Percentiles rank a stretch among this genome's conserved stretches.
Conservation (phyloP, 2,329 filamentous ascomycete genomes). For the Xylariales sp. region DNA sequence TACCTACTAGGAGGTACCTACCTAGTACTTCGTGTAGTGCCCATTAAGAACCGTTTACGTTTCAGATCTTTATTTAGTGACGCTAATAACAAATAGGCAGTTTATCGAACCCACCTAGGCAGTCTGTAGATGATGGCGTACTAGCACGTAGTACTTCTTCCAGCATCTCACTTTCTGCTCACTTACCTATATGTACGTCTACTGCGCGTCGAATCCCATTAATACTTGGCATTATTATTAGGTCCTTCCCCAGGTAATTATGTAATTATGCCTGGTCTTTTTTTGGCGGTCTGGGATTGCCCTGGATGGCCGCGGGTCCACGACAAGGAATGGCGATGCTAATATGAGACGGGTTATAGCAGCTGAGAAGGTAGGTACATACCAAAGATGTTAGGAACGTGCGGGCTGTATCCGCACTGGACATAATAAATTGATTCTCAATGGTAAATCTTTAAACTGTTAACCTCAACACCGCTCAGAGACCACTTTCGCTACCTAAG, state of each 20-base stretch:
- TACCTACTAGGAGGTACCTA: neutral
- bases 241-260: neutral
- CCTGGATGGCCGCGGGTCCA: neutral
- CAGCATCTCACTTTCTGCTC: too few relatives aligned
- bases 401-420: too few relatives aligned
- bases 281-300: neutral
- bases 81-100: conserved; percentile 18
- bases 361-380: too few relatives aligned
- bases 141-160: too few relatives aligned
- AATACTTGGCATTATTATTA: conserved; percentile 21
- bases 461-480: neutral
- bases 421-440: too few relatives aligned
- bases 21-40: neutral
- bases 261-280: conserved; percentile 22
- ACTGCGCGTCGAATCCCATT: neutral
- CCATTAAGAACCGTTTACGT: conserved; percentile 22
- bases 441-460: conserved; percentile 5
- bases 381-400: too few relatives aligned
- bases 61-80: conserved; percentile 31
- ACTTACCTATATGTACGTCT: too few relatives aligned
- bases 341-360: neutral
- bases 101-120: neutral
- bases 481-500: too few relatives aligned
- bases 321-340: neutral
- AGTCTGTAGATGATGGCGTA: too few relatives aligned